Evolutionary conservation across 768 basidiomycete genomes (phyloP).

Genomic region (Gautieria morchelliformis): DNA sequence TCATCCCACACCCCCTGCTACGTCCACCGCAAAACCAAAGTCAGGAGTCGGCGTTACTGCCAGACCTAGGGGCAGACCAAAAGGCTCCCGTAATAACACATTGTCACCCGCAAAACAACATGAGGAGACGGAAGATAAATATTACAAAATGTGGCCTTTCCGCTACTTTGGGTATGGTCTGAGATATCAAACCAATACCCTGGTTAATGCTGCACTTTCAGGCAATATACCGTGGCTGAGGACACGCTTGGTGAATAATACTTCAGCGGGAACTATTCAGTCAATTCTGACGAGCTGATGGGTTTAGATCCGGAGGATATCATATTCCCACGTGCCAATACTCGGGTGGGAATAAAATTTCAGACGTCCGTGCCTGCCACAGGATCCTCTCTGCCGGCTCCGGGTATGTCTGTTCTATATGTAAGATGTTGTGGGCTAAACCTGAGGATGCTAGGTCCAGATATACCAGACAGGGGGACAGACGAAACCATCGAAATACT

Average conservation of each 20-base stretch:
- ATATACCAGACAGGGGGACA: constrained; percentile 50
- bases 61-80: constrained; percentile 56
- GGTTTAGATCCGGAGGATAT: constrained; percentile 85
- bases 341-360: constrained; percentile 81
- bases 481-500: constrained; percentile 68
- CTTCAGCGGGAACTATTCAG: constrained; percentile 7
- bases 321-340: constrained; percentile 89
- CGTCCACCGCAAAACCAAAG: constrained; percentile 39
- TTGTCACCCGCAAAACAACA: constrained; percentile 36
- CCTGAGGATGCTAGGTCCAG: constrained; percentile 5
- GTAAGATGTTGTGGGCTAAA: neutral
- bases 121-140: constrained; percentile 68
- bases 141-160: constrained; percentile 89
- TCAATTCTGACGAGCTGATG: constrained; percentile 20
- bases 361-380: constrained; percentile 48
- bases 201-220: constrained; percentile 21
- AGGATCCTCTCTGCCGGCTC: constrained; percentile 4
- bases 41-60: constrained; percentile 38
- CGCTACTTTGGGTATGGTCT: constrained; percentile 87
- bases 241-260: constrained; percentile 69
- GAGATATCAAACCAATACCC: neutral
- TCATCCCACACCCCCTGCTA: constrained; percentile 31
- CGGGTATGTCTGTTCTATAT: neutral
- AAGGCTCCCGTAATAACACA: constrained; percentile 73
- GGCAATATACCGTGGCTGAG: constrained; percentile 83